Conservation (phyloP, 257 asterid species). For the Haberlea rhodopensis region DNA sequence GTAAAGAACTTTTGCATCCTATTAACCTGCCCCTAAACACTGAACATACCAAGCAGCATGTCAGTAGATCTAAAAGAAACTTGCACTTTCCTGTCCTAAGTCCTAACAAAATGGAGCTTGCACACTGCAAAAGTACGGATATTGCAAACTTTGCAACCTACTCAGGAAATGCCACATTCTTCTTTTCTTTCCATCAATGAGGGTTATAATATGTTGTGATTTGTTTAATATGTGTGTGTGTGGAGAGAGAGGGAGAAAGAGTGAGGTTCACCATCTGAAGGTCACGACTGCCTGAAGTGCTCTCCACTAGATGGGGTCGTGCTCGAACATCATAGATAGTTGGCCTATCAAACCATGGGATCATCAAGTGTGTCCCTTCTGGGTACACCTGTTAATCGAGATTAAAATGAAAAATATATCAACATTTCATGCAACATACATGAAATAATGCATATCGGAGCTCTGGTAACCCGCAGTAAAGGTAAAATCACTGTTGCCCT, state of each 20-base stretch:
- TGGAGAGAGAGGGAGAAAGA: not conserved
- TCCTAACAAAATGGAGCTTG: too few species aligned
- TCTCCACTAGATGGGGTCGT: conserved; percentile 48
- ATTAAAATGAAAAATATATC: not conserved
- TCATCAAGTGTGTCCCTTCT: conserved; percentile 59
- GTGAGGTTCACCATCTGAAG: conserved; percentile 53
- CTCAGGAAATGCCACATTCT: not conserved
- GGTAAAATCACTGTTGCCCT: not conserved
- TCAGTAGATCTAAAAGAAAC: not conserved
- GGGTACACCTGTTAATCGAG: conserved; percentile 40
- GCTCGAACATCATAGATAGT: conserved; percentile 58
- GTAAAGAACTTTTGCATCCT: not conserved
- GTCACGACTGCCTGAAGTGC: conserved; percentile 62
- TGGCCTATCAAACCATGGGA: conserved; percentile 64
- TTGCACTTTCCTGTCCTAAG: too few species aligned
- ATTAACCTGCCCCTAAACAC: not conserved
- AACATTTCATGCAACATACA: not conserved
- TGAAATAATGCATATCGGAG: not conserved
- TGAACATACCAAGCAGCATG: not conserved
- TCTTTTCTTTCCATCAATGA: too few species aligned
- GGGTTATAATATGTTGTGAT: not conserved
- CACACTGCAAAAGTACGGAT: not conserved
- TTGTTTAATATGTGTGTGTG: not conserved
- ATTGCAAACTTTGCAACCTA: not conserved
- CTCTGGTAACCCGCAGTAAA: not conserved